Percentiles rank a stretch among this genome's conserved stretches.
Conservation (phyloP, 768 basidiomycete species). For the Tephrocybe rancida region DNA sequence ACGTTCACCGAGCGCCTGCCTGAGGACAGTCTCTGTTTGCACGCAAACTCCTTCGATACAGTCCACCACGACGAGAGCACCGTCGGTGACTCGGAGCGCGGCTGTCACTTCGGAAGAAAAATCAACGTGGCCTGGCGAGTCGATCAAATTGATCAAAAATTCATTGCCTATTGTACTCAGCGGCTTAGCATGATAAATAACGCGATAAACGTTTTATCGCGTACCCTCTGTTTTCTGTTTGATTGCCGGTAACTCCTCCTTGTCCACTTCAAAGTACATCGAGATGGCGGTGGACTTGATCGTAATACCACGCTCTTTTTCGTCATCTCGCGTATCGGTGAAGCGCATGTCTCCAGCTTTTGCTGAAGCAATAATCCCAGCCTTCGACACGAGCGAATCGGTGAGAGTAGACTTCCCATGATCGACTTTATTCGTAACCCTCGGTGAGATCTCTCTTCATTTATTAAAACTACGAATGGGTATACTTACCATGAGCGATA, state of each 20-base stretch:
- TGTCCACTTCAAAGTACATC: conserved; percentile 97
- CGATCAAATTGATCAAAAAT: conserved; percentile 91
- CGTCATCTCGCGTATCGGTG: conserved; percentile 96
- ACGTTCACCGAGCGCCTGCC: conserved; percentile 95
- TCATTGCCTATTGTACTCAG: conserved; percentile 66
- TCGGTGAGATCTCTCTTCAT: conserved; percentile 7
- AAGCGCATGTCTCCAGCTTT: conserved; percentile 98
- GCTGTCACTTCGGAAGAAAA: conserved; percentile 99
- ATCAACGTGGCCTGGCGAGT: conserved; percentile 99
- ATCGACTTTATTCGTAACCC: conserved; percentile 66
- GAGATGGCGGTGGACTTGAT: conserved; percentile 99
- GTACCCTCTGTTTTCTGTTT: conserved; percentile 95
- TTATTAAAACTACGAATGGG: conserved; percentile 2
- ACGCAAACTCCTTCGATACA: conserved; percentile 99
- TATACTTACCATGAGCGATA: conserved; percentile 81
- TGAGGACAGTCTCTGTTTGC: conserved; percentile 98
- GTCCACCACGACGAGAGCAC: conserved; percentile 99
- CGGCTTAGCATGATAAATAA: not conserved
- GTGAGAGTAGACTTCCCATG: conserved; percentile 99
- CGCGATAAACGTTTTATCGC: conserved; percentile 5
- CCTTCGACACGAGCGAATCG: conserved; percentile 98
- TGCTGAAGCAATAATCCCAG: conserved; percentile 94
- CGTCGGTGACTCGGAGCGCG: conserved; percentile 99
- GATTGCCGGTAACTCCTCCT: conserved; percentile 84
- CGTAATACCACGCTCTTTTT: conserved; percentile 99